A percentile compares a stretch with the other conserved stretches of the same genome.
Evolutionary conservation across 495 filamentous ascomycete genomes (phyloP).

Genomic region (Trichocladium antarcticum): DNA sequence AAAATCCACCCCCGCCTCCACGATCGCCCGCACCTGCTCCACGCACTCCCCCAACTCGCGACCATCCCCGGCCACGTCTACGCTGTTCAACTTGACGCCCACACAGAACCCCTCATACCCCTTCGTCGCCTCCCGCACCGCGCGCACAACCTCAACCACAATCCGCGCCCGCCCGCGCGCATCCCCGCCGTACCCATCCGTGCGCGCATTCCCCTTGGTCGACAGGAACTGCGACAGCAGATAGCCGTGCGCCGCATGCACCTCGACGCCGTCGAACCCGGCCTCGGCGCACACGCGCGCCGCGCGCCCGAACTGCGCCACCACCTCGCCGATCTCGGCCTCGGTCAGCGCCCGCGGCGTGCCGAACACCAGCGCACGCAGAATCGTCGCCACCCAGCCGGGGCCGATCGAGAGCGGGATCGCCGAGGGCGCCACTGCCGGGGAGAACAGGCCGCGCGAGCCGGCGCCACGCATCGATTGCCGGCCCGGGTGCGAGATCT

Average conservation of each 20-base stretch:
- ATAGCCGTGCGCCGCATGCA: constrained; percentile 66
- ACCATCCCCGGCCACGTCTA: constrained; percentile 38
- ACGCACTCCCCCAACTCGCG: constrained; percentile 37
- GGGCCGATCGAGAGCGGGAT: constrained; percentile 29
- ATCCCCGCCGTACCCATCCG: constrained; percentile 55
- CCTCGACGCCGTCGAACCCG: constrained; percentile 68
- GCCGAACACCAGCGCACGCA: constrained; percentile 46
- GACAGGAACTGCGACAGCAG: constrained; percentile 62
- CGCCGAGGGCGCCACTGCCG: constrained; percentile 41
- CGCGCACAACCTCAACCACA: constrained; percentile 47
- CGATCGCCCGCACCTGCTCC: constrained; percentile 43
- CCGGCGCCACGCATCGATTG: constrained; percentile 42
- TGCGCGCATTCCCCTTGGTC: constrained; percentile 47
- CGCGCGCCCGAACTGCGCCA: constrained; percentile 46
- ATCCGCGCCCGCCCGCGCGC: constrained; percentile 56
- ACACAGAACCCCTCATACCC: constrained; percentile 48
- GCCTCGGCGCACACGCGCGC: constrained; percentile 51
- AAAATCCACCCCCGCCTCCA: constrained; percentile 48
- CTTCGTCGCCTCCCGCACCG: constrained; percentile 51
- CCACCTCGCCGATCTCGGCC: constrained; percentile 44
- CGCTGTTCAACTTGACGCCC: constrained; percentile 54
- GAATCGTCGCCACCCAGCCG: constrained; percentile 37
- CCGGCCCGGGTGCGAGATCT: constrained; percentile 49
- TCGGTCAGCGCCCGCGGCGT: constrained; percentile 44
- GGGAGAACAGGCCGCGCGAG: constrained; percentile 33